Base-by-base conservation (phyloP, 2,329 filamentous ascomycete genomes). In the Aspergillus hiratsukae region DNA sequence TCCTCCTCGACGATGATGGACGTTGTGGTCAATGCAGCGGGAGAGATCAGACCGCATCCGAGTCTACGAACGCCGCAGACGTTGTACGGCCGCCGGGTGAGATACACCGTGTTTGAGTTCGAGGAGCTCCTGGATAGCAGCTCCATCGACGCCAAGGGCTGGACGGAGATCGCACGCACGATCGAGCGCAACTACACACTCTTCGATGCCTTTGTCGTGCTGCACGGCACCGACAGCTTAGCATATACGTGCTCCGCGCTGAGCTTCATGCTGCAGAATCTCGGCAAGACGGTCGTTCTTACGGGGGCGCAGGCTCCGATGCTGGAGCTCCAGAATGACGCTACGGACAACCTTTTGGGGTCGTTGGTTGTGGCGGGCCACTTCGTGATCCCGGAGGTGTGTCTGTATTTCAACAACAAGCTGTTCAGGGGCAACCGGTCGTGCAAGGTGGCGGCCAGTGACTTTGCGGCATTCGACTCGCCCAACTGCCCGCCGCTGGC, bases 381-480 rank as follows among this genome's bases (percentile, higher is more conserved):
- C 58, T 96, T 96, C 69, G 89, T 91, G 77, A 90, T 97, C 56
- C 91, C 92, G 0, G 92, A 96, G 72, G 92, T 97, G 53, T 92
- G 90, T 70, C 81, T 97, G 37, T 96, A 95, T 78, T 97, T 97
- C 80, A 90, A 94, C 74, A 89, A 95, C 76, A 90, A 87, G 63
- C 83, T 97, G 21, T 95, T 92, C 76, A 86, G 92, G 27, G 92
- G 92, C 17, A 96, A 96, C 74, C 81, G 92, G 58, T 87, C 89
- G 9, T 94, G 90, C 60, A 97, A 97, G 73, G 85, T 95, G 31
- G 92, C 90, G 14, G 89, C 91, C 5, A 90, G 89, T 57, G 86
- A 89, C 53, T 96, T 95, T 70, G 86, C 90, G 56, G 92, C 91
- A 6, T 97, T 97, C 72, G 88, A 86, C 56, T 91, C 88, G 48